phyloP scores from a whole-genome alignment of 805 yeast genomes.

The Candida multigemmis region DNA sequence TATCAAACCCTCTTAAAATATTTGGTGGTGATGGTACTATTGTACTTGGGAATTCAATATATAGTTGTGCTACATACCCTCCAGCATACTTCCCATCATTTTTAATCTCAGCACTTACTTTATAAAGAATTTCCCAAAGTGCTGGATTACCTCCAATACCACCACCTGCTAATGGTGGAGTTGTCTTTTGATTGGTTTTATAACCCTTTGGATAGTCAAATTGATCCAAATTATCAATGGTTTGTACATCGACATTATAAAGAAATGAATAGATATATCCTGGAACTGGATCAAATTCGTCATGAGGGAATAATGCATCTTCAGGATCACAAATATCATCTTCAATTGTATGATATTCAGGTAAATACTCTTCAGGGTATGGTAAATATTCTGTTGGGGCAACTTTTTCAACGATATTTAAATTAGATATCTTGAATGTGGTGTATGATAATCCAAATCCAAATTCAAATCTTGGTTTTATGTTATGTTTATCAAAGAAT shows the following conservation, averaged over 20 bases:
- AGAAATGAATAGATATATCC: constrained; percentile 51
- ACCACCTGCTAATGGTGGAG: constrained; percentile 37
- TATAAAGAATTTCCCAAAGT: constrained; percentile 43
- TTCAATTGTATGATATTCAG: constrained; percentile 30
- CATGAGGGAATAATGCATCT: constrained; percentile 45
- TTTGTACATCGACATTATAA: constrained; percentile 22
- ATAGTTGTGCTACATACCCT: constrained; percentile 43
- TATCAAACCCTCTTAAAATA: constrained; percentile 49
- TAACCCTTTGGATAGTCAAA: constrained; percentile 32
- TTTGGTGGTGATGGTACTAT: constrained; percentile 43
- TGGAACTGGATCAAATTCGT: constrained; percentile 42
- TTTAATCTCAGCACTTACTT: constrained; percentile 35
- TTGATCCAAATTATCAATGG: constrained; percentile 24
- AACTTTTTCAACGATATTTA: constrained; percentile 31
- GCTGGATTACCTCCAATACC: constrained; percentile 54
- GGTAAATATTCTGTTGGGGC: constrained; percentile 38
- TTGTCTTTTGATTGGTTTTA: constrained; percentile 21
- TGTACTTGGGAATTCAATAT: constrained; percentile 42
- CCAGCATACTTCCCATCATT: constrained; percentile 41
- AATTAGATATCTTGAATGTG: constrained; percentile 22
- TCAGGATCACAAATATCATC: constrained; percentile 46
- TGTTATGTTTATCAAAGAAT: constrained; percentile 46
- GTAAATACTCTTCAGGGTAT: constrained; percentile 36
- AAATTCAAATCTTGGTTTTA: constrained; percentile 51
- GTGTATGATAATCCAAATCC: constrained; percentile 57